These are phyloP conservation scores for Isabelozyma rhagii DNA, from an alignment of 805 yeast species.

Conservation along the genomic window DNA sequence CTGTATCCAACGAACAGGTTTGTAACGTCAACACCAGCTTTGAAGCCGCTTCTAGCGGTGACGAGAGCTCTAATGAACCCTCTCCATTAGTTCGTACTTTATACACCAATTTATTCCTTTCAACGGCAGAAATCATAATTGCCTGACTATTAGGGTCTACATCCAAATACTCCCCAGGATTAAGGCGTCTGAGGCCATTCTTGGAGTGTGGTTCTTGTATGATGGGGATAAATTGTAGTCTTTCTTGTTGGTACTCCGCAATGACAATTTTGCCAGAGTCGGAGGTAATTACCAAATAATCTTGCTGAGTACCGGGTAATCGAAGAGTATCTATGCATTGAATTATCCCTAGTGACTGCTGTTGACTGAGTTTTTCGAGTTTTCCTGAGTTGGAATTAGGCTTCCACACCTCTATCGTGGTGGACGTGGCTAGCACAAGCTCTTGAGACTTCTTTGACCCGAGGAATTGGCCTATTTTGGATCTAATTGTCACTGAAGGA, in stretches of 20 bases:
- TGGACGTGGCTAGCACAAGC: slow-evolving; percentile 55
- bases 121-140: slow-evolving; percentile 66
- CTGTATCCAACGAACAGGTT: slow-evolving; percentile 65
- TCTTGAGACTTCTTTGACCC: slow-evolving; percentile 56
- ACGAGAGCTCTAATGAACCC: slow-evolving; percentile 49
- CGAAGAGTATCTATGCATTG: slow-evolving; percentile 51
- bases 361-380: slow-evolving; percentile 39
- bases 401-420: slow-evolving; percentile 51
- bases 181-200: slow-evolving; percentile 67
- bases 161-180: slow-evolving; percentile 72
- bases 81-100: slow-evolving; percentile 49
- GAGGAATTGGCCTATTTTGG: slow-evolving; percentile 69
- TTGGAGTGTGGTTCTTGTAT: slow-evolving; percentile 68
- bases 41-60: slow-evolving; percentile 71
- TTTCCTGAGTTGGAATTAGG: slow-evolving; percentile 57
- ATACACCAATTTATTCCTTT: slow-evolving; percentile 69
- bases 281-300: slow-evolving; percentile 63
- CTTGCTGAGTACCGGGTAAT: slow-evolving; percentile 51
- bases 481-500: slow-evolving; percentile 50
- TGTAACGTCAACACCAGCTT: slow-evolving; percentile 50
- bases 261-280: slow-evolving; percentile 75
- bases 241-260: slow-evolving; percentile 40
- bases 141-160: slow-evolving; percentile 75
- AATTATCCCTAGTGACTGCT: slow-evolving; percentile 57
- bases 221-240: slow-evolving; percentile 43